A percentile compares a stretch with the other conserved stretches of the same genome.
phyloP scores from a whole-genome alignment of 139 green algal genomes.

The Ettlia oleoabundans region DNA sequence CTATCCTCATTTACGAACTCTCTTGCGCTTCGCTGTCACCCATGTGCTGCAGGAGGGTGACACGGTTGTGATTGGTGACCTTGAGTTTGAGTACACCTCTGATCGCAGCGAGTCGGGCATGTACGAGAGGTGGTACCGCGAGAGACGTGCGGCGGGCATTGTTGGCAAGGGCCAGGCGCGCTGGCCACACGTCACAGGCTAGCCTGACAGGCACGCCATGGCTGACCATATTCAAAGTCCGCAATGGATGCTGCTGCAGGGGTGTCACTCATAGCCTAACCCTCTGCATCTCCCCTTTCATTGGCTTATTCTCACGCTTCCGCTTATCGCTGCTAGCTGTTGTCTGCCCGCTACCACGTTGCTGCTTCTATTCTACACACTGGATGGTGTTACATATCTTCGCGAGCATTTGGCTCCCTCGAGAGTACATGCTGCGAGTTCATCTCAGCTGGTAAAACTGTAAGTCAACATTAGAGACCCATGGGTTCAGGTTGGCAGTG shows the following conservation, averaged over 20 bases:
- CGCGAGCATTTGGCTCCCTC: too few relatives aligned
- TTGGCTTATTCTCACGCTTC: too few relatives aligned
- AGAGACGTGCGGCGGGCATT: constrained; percentile 67
- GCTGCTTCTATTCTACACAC: too few relatives aligned
- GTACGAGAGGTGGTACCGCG: constrained; percentile 76
- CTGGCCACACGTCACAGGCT: constrained; percentile 73
- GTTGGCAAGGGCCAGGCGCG: constrained; percentile 57
- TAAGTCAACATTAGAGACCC: neutral
- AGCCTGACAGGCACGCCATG: too few relatives aligned
- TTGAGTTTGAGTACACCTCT: constrained; percentile 77
- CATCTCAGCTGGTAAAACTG: too few relatives aligned
- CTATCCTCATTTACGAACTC: neutral
- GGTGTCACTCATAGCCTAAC: neutral
- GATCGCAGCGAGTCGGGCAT: constrained; percentile 67
- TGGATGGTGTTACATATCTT: too few relatives aligned
- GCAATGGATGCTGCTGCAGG: neutral
- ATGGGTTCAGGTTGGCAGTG: too few relatives aligned
- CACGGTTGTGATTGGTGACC: constrained; percentile 77
- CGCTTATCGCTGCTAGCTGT: too few relatives aligned
- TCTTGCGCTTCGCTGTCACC: neutral
- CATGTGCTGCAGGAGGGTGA: constrained; percentile 75
- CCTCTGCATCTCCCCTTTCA: too few relatives aligned
- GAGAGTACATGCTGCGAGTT: too few relatives aligned
- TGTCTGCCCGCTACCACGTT: too few relatives aligned
- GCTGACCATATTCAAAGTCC: too few relatives aligned